A percentile compares a stretch with the other conserved stretches of the same genome.
These are phyloP conservation scores for Boletus eberwhitei DNA, from an alignment of 768 basidiomycete species.

Conservation along the genomic window DNA sequence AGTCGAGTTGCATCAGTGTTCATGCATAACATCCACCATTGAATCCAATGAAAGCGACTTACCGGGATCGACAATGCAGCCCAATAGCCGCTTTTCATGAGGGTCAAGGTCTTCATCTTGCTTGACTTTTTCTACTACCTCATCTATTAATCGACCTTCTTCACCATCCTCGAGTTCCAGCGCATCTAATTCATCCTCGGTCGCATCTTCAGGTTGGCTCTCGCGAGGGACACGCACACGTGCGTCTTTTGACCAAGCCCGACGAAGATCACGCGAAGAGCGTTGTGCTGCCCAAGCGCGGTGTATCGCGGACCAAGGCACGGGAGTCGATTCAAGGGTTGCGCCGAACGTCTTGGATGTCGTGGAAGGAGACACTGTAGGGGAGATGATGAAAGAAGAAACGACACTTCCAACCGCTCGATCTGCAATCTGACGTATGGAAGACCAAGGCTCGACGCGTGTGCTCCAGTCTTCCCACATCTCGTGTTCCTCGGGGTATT, in stretches of 20 bases:
- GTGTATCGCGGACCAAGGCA: slow-evolving; percentile 67
- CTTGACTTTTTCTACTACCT: slow-evolving; percentile 73
- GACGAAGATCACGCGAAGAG: slow-evolving; percentile 49
- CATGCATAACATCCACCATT: not conserved
- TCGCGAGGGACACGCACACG: slow-evolving; percentile 34
- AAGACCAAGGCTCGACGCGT: slow-evolving; percentile 63
- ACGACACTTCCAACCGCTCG: slow-evolving; percentile 68
- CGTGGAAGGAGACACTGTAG: slow-evolving; percentile 6
- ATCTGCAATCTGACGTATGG: slow-evolving; percentile 71
- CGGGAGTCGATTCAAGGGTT: slow-evolving; percentile 46
- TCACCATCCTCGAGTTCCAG: slow-evolving; percentile 35
- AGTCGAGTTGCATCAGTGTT: slow-evolving; percentile 3
- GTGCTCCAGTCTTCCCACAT: slow-evolving; percentile 70
- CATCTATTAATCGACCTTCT: slow-evolving; percentile 41
- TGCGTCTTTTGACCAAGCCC: slow-evolving; percentile 57
- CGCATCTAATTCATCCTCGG: slow-evolving; percentile 30
- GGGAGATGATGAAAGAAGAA: slow-evolving; percentile 24
- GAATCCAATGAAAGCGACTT: slow-evolving; percentile 19
- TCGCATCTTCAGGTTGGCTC: slow-evolving; percentile 32
- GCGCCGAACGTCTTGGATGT: slow-evolving; percentile 19
- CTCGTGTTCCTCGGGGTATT: slow-evolving; percentile 24
- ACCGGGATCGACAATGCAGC: slow-evolving; percentile 86
- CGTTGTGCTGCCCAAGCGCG: slow-evolving; percentile 62
- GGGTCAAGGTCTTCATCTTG: slow-evolving; percentile 70
- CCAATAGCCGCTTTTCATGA: slow-evolving; percentile 78